These are phyloP conservation scores for Vanrija humicola DNA, from an alignment of 1,284 basidiomycete species.

Conservation along the genomic window DNA sequence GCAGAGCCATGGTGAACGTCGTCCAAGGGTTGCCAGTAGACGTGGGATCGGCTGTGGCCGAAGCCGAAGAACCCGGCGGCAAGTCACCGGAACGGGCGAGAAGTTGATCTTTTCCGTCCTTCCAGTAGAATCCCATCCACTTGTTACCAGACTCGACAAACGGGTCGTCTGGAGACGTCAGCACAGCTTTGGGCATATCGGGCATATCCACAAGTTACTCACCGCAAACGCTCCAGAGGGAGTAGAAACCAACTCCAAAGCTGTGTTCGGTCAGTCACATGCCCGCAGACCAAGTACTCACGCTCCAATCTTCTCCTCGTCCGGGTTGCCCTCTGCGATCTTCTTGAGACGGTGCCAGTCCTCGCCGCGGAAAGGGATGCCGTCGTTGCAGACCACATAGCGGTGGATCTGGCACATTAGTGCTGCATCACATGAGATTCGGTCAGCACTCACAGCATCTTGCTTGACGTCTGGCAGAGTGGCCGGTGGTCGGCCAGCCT, in stretches of 20 bases:
- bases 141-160: constrained; percentile 84
- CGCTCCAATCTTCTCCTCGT: constrained; percentile 54
- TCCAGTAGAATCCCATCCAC: constrained; percentile 98
- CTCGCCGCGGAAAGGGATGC: constrained; percentile 66
- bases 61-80: constrained; percentile 48
- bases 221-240: constrained; percentile 52
- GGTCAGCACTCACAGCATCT: constrained; percentile 49
- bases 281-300: constrained; percentile 14
- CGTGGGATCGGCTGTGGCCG: constrained; percentile 26
- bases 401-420: constrained; percentile 39
- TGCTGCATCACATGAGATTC: too few species aligned
- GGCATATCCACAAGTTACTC: constrained; percentile 6
- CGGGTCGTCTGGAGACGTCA: constrained; percentile 64
- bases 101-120: constrained; percentile 79
- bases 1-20: constrained; percentile 81
- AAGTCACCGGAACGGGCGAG: constrained; percentile 71
- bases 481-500: constrained; percentile 25
- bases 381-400: constrained; percentile 77
- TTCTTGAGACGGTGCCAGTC: constrained; percentile 87
- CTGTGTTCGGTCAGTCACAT: constrained; percentile 5
- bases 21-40: constrained; percentile 64
- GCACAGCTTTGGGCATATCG: constrained; percentile 1
- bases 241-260: constrained; percentile 55
- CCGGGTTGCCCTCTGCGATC: constrained; percentile 54
- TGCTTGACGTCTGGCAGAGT: constrained; percentile 60